A percentile compares a stretch with the other conserved stretches of the same genome.
Evolutionary conservation across 2,329 filamentous ascomycete species (phyloP).

Genomic region (Trichoderma sp.): DNA sequence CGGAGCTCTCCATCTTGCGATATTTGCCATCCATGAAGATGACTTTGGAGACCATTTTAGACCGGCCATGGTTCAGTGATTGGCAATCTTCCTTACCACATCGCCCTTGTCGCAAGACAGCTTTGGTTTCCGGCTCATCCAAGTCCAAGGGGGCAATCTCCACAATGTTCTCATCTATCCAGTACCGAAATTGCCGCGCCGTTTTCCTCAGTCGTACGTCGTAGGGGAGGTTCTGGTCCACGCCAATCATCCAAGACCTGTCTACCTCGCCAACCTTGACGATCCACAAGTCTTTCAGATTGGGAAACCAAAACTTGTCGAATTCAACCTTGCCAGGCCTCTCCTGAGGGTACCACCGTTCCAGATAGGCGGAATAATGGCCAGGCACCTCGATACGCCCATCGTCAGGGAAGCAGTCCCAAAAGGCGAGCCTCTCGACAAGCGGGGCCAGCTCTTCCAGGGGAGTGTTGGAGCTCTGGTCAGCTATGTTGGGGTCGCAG

Average conservation of each 20-base stretch:
- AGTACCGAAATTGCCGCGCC: conserved; percentile 43
- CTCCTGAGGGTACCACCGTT: conserved; percentile 37
- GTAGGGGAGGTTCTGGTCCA: conserved; percentile 36
- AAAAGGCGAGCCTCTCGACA: conserved; percentile 41
- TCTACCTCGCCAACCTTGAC: conserved; percentile 44
- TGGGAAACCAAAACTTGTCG: conserved; percentile 44
- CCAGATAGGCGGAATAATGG: conserved; percentile 41
- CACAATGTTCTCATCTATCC: conserved; percentile 42
- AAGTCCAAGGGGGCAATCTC: conserved; percentile 42
- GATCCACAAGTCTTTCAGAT: conserved; percentile 43
- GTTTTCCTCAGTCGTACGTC: conserved; percentile 36
- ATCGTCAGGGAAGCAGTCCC: conserved; percentile 46
- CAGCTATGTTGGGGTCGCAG: conserved; percentile 42
- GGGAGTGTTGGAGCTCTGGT: conserved; percentile 36
- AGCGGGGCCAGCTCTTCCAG: conserved; percentile 39
- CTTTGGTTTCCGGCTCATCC: conserved; percentile 38
- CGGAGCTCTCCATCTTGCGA: conserved; percentile 30
- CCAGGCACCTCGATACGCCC: conserved; percentile 38
- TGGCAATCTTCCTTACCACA: conserved; percentile 41
- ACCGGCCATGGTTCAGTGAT: conserved; percentile 39
- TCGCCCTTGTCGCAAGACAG: conserved; percentile 40
- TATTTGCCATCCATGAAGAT: conserved; percentile 42
- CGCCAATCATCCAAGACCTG: conserved; percentile 39
- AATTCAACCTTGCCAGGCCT: conserved; percentile 40
- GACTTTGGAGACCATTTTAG: conserved; percentile 43